Conservation (phyloP, 1,284 basidiomycete genomes). For the Mycena sp. region DNA sequence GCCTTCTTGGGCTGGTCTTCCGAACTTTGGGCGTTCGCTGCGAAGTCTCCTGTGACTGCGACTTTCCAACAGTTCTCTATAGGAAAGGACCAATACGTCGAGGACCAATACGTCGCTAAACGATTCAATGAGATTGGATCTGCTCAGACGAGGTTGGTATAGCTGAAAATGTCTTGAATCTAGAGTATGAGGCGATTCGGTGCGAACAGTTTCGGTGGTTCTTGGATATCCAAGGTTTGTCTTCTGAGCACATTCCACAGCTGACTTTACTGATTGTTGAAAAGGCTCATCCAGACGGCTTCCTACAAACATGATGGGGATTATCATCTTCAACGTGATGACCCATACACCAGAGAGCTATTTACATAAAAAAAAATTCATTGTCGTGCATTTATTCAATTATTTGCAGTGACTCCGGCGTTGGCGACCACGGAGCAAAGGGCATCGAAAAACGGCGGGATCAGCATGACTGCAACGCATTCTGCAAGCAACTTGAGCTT, state of each 20-base stretch:
- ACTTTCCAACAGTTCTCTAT: no score
- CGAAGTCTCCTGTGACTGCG: no score
- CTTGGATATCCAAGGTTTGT: constrained; percentile 8
- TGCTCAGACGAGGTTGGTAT: no score
- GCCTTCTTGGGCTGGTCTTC: no score
- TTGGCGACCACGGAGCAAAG: not conserved
- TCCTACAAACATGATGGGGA: not conserved
- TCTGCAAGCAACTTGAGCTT: not conserved
- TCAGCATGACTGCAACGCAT: not conserved
- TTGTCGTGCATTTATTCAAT: not conserved
- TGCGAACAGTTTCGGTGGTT: no score
- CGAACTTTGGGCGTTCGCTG: no score
- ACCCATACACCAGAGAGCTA: not conserved
- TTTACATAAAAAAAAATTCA: not conserved
- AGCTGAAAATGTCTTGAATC: no score
- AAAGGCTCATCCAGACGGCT: not conserved
- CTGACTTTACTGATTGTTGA: not conserved
- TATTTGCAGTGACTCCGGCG: not conserved
- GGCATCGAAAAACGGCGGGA: not conserved
- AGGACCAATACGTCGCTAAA: no score
- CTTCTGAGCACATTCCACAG: not conserved
- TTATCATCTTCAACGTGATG: not conserved
- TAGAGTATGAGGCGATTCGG: no score
- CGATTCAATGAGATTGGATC: no score
- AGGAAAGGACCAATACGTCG: no score